These are phyloP conservation scores for Cylindrotheca closterium DNA, from an alignment of 108 stramenopile species.

Conservation along the genomic window DNA sequence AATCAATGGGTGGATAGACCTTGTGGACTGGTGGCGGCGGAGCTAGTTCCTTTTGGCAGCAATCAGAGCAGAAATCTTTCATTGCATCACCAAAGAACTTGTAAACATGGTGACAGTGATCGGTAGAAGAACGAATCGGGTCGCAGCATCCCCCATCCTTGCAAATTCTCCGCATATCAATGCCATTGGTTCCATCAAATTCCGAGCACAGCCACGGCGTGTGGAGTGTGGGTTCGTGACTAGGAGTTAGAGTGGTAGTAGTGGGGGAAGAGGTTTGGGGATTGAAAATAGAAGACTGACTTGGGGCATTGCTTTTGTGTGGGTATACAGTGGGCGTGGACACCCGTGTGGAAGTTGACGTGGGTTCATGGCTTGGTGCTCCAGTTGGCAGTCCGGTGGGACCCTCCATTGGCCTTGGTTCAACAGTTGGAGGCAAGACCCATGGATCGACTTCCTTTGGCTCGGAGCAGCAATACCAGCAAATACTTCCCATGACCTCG, in stretches of 20 bases:
- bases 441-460: conserved; percentile 21
- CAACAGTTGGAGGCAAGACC: too few species aligned
- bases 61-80: conserved; percentile 18
- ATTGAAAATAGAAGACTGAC: too few species aligned
- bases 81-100: conserved; percentile 19
- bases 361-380: too few species aligned
- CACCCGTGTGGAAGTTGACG: too few species aligned
- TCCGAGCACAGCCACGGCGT: not conserved
- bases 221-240: too few species aligned
- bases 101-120: conserved; percentile 36
- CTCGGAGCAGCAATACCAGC: conserved; percentile 28
- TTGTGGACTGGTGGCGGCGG: conserved; percentile 15
- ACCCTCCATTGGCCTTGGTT: too few species aligned
- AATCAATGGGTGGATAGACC: conserved; percentile 14
- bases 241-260: too few species aligned
- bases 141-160: conserved; percentile 35
- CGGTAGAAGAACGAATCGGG: conserved; percentile 24
- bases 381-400: too few species aligned
- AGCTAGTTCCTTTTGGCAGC: conserved; percentile 20
- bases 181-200: not conserved
- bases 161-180: conserved; percentile 20
- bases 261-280: too few species aligned
- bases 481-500: conserved; percentile 12
- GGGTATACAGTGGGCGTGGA: too few species aligned
- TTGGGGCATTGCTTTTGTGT: too few species aligned